phyloP scores from a whole-genome alignment of 2,329 filamentous ascomycete genomes.

The Penicillium sp. region DNA sequence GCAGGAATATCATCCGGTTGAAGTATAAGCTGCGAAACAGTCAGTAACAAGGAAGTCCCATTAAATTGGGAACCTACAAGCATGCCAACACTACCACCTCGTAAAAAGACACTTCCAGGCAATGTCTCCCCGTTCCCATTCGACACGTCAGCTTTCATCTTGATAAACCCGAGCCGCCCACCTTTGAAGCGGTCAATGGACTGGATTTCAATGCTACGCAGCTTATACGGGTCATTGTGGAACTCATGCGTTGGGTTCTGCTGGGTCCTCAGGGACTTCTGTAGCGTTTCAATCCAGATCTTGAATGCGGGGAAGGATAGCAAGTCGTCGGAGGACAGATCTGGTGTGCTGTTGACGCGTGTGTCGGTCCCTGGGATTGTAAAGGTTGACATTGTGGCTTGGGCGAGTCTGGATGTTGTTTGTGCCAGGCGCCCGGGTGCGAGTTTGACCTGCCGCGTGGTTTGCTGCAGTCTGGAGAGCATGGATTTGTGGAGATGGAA shows the following conservation, averaged over 20 bases:
- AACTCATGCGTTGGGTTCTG: slow-evolving; percentile 46
- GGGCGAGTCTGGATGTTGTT: not conserved
- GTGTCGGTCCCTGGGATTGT: slow-evolving; percentile 35
- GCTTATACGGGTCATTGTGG: slow-evolving; percentile 47
- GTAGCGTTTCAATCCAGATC: slow-evolving; percentile 50
- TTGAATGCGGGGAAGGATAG: slow-evolving; percentile 52
- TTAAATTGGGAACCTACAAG: slow-evolving; percentile 39
- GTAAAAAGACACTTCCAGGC: slow-evolving; percentile 54
- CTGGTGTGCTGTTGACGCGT: slow-evolving; percentile 40
- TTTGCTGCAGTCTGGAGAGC: slow-evolving; percentile 1
- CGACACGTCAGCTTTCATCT: slow-evolving; percentile 51
- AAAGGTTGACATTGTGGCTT: slow-evolving; percentile 41
- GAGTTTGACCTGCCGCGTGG: slow-evolving; percentile 1
- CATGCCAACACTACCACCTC: slow-evolving; percentile 56
- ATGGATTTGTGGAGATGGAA: slow-evolving; percentile 1
- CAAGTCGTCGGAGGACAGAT: slow-evolving; percentile 44
- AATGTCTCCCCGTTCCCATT: slow-evolving; percentile 49
- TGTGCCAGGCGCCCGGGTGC: not conserved
- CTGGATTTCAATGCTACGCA: slow-evolving; percentile 52
- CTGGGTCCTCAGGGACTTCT: slow-evolving; percentile 48
- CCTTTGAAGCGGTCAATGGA: slow-evolving; percentile 50
- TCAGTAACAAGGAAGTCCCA: not conserved
- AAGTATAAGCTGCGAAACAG: slow-evolving; percentile 46
- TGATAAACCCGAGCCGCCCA: slow-evolving; percentile 52
- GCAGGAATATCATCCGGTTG: slow-evolving; percentile 48